Conservation (phyloP, 1,284 basidiomycete species). For the Cyathus olla region DNA sequence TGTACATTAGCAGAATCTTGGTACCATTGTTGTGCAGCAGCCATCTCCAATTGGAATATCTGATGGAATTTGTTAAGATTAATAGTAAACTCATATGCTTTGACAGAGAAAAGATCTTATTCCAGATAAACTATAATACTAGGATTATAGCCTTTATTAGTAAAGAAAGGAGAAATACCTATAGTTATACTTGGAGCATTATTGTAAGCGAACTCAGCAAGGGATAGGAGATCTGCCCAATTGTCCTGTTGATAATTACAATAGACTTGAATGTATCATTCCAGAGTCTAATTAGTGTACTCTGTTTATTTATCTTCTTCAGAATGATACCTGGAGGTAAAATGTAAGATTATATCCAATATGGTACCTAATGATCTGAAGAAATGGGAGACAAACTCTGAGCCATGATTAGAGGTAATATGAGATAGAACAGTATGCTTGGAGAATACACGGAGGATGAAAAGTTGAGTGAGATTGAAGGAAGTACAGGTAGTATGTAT, state of each 20-base stretch:
- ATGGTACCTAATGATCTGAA: slow-evolving; percentile 13
- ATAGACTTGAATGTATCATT: slow-evolving; percentile 47
- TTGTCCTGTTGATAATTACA: slow-evolving; percentile 47
- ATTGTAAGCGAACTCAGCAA: slow-evolving; percentile 40
- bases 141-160: slow-evolving; percentile 45
- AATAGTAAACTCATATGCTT: slow-evolving; percentile 13
- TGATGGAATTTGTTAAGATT: slow-evolving; percentile 15
- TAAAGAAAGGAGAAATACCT: slow-evolving; percentile 7
- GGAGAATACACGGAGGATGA: slow-evolving; percentile 16
- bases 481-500: slow-evolving; percentile 4
- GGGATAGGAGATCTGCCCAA: slow-evolving; percentile 44
- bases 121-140: slow-evolving; percentile 20
- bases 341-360: slow-evolving; percentile 17
- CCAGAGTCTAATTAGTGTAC: slow-evolving; percentile 50
- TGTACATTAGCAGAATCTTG: background rate
- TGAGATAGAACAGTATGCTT: slow-evolving; percentile 13
- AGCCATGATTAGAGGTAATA: slow-evolving; percentile 15
- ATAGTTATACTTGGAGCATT: slow-evolving; percentile 3
- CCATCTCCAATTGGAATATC: background rate
- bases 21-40: slow-evolving; percentile 1
- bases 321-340: slow-evolving; percentile 45
- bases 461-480: slow-evolving; percentile 6
- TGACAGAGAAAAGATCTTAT: slow-evolving; percentile 11
- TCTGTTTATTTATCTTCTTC: slow-evolving; percentile 58
- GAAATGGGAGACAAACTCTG: slow-evolving; percentile 20